Evolutionary conservation across 176 grass and related monocot genomes (phyloP), one percentile per base, ranked within the genome.

Genomic region (Microstegium vimineum): DNA sequence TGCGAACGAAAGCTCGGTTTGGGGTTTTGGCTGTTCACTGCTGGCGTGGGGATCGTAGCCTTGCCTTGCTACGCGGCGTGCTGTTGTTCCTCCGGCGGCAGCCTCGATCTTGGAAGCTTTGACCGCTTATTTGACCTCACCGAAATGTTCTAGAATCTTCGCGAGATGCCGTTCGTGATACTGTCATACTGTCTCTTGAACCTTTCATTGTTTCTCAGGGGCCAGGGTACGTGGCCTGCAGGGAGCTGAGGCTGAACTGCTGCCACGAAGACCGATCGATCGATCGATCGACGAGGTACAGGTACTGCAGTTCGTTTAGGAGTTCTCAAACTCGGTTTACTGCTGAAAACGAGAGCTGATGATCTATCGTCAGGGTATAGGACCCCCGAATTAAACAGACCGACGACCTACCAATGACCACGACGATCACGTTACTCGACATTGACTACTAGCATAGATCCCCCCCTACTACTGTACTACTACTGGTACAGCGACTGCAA

Each of bases 81-180:
- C 83, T 2, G 79, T 8, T n/a, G 60, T 38, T 31, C 47, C 66
- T 86, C 67, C 79, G 88, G 74, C 83, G 83, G 88, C 88, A 36
- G 73, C 64, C 5, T n/a, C n/a, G n/a, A n/a, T 43, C 66, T 42
- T 37, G 62, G 25, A 89, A 54, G 27, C 12, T 68, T 82, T 66
- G 66, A 73, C 33, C 16, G 42, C 26, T 63, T 5, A 18, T n/a
- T 77, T 60, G 83, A 18, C 51, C 37, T 26, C 5, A 1, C 27
- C 2, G 11, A 38, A 46, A 13, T 65, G n/a, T 82, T 82, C 66
- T 13, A 40, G 62, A 85, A 89, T 10, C 3, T 76, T 81, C 52
- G 0, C 0, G 12, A 1, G 22, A 30, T 31, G 33, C n/a, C 36
- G 45, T 60, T 27, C 62, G 15, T 32, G 27, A 30, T 13, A 12